Base-by-base conservation (phyloP, 2,329 filamentous ascomycete genomes). In the Dactylellina sp. region DNA sequence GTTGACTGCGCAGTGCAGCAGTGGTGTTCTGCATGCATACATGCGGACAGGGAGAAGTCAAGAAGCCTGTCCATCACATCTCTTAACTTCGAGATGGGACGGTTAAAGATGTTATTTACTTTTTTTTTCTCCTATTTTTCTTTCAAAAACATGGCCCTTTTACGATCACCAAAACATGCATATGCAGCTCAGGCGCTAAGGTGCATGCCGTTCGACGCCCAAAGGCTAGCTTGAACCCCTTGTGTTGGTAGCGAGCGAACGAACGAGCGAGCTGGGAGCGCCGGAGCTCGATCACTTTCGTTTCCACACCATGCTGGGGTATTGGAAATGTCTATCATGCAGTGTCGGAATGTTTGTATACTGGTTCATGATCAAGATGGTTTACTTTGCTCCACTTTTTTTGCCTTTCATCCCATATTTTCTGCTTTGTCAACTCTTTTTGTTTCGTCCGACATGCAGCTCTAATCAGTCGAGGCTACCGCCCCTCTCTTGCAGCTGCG, bases 201-300 rank as follows among this genome's bases (percentile, higher is more conserved):
- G 25, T 50, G 50, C 49, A 18, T 32, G 47, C 9, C 32, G 20
- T 44, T 44, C 63, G 63, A 66, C 53, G 14, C 40, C 63, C 62
- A 16, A 47, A 35, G 25, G 47, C 49, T 55, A 37, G 24, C 32
- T 53, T 20, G 12, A 25, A 62, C 14, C 42, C 46, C 53, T 46
- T 61, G 46, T 39, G 60, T 72, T 62, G 70, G 61, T 74, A 74
- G 70, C 61, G 63, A 68, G 37, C 35, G 60, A 65, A 44, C 46
- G 61, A 49, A 40, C n/a, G n/a, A 35, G 4, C 28, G 28, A 32
- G 9, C 9, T 9, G 66, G 60, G 68, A 72, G 70, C 70, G 70
- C 61, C 70, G 61, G 70, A 74, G 70, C 70, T 74, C 70, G 32
- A 66, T 32, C 9, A 32, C 28, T 28, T 37, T 55, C 20, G n/a